Evolutionary conservation across 805 yeast genomes (phyloP).

Genomic region (Nakazawaea ishiwadae): DNA sequence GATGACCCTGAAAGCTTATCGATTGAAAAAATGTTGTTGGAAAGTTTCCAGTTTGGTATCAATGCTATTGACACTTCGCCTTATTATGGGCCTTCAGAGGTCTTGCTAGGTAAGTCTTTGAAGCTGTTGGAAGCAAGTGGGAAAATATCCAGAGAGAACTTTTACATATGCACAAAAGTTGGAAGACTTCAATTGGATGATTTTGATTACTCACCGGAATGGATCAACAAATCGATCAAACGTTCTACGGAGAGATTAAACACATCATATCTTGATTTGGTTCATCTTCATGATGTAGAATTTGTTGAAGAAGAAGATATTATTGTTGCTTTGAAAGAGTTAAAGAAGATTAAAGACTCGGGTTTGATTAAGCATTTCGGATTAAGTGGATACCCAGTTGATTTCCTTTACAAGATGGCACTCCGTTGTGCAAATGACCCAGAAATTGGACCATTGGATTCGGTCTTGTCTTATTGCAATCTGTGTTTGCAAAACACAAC

Average conservation of each 20-base stretch:
- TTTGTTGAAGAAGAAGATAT: conserved; percentile 57
- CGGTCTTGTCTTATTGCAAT: conserved; percentile 73
- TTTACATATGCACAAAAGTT: conserved; percentile 78
- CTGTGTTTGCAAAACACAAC: conserved; percentile 74
- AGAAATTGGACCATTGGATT: conserved; percentile 63
- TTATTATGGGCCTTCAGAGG: conserved; percentile 87
- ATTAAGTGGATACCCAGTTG: conserved; percentile 83
- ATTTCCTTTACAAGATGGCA: conserved; percentile 54
- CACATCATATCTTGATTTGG: conserved; percentile 71
- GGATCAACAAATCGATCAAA: conserved; percentile 56
- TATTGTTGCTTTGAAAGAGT: conserved; percentile 56
- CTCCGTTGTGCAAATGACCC: conserved; percentile 26
- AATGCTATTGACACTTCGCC: conserved; percentile 89
- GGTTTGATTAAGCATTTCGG: conserved; percentile 69
- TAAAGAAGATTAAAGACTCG: conserved; percentile 53
- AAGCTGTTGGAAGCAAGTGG: conserved; percentile 25
- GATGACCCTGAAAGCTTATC: conserved; percentile 61
- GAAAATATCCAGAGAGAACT: conserved; percentile 52
- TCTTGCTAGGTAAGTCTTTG: conserved; percentile 65
- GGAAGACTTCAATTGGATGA: conserved; percentile 68
- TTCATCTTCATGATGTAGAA: conserved; percentile 87
- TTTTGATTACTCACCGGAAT: conserved; percentile 66
- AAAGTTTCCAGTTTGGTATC: conserved; percentile 64
- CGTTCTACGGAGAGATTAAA: conserved; percentile 65
- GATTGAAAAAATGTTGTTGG: conserved; percentile 47